A percentile compares a stretch with the other conserved stretches of the same genome.
phyloP scores from a whole-genome alignment of 768 basidiomycete species.

The Russula earlei region DNA sequence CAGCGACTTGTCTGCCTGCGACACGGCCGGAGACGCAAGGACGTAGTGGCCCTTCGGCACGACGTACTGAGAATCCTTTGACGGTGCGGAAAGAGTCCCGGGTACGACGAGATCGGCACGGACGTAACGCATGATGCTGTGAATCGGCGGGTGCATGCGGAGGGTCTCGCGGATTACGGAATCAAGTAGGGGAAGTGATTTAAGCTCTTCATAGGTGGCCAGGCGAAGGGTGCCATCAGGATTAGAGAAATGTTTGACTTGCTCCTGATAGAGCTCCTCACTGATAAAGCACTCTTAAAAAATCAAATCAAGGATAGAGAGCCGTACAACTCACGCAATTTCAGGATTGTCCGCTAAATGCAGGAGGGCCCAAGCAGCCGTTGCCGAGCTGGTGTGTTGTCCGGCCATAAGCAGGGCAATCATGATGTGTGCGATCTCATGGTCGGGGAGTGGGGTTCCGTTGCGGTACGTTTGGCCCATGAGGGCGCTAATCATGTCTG shows the following conservation, averaged over 20 bases:
- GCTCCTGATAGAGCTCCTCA: conserved; percentile 81
- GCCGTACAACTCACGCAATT: conserved; percentile 48
- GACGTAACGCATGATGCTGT: conserved; percentile 91
- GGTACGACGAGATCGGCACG: conserved; percentile 80
- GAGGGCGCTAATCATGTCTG: conserved; percentile 90
- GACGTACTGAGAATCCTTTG: conserved; percentile 65
- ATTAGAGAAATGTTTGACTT: conserved; percentile 68
- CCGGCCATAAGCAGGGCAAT: conserved; percentile 99
- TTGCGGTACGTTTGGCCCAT: conserved; percentile 76
- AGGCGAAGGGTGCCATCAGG: conserved; percentile 73
- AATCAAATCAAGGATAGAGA: neutral
- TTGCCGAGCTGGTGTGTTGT: conserved; percentile 94
- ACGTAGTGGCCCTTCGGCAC: conserved; percentile 87
- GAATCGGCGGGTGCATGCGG: conserved; percentile 89
- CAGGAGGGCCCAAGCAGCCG: conserved; percentile 82
- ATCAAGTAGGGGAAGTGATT: conserved; percentile 74
- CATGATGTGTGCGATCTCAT: conserved; percentile 96
- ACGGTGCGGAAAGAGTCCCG: conserved; percentile 65
- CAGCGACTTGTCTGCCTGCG: conserved; percentile 74
- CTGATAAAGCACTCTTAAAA: conserved; percentile 30
- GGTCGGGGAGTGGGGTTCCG: conserved; percentile 69
- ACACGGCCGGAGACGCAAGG: conserved; percentile 79
- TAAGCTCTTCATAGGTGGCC: conserved; percentile 81
- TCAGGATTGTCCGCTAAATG: conserved; percentile 73
- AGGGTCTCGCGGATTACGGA: conserved; percentile 90